Evolutionary conservation across 768 basidiomycete species (phyloP).

Genomic region (Tulasnella sp.): DNA sequence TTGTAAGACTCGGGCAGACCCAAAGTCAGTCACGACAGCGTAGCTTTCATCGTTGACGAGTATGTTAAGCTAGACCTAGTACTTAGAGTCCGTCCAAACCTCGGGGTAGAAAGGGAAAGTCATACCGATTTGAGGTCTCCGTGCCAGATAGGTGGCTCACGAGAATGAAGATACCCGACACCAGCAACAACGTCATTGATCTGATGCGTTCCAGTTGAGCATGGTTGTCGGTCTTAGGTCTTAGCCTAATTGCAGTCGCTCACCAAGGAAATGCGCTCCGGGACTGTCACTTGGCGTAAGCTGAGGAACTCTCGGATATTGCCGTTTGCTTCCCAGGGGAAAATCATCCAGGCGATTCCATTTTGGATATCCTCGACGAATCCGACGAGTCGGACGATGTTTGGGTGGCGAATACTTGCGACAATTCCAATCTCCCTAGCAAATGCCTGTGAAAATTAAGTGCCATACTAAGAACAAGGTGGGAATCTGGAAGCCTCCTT

Average conservation of each 20-base stretch:
- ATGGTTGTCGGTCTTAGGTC: background rate
- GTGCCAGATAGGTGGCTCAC: background rate
- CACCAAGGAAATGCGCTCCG: background rate
- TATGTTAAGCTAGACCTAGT: background rate
- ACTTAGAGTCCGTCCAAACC: background rate
- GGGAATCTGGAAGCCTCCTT: background rate
- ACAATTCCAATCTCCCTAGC: slow-evolving; percentile 2
- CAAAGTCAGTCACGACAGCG: background rate
- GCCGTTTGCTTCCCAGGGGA: background rate
- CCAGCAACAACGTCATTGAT: background rate
- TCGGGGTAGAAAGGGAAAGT: background rate
- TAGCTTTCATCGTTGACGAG: background rate
- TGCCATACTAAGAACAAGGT: background rate
- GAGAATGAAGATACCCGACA: background rate
- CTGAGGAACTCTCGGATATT: background rate
- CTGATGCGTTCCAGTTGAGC: background rate
- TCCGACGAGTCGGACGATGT: background rate
- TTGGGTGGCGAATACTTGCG: background rate
- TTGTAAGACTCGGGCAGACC: background rate
- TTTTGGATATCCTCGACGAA: background rate
- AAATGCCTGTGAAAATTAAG: background rate
- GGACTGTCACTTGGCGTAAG: background rate
- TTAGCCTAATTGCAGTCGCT: background rate
- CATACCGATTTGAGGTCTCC: background rate
- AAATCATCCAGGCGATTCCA: background rate